phyloP scores from a whole-genome alignment of 2,329 filamentous ascomycete species.

The Claviceps maximensis region DNA sequence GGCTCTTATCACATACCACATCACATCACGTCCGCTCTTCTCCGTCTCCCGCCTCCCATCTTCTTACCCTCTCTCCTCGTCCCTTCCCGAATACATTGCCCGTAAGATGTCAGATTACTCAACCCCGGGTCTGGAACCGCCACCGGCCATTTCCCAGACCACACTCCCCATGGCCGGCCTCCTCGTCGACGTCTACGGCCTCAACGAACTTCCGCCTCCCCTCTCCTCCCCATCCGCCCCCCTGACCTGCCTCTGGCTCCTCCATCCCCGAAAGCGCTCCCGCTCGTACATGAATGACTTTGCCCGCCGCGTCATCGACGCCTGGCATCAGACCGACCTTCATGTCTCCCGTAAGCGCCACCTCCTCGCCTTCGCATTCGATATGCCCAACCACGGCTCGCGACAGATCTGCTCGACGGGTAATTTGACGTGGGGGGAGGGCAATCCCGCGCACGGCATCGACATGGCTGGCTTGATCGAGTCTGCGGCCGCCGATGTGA shows the following conservation, averaged over 20 bases:
- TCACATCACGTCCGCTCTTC: not conserved
- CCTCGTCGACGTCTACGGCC: conserved; percentile 65
- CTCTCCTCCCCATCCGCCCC: conserved; percentile 26
- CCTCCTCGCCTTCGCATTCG: conserved; percentile 72
- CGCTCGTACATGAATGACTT: conserved; percentile 64
- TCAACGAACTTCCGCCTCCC: conserved; percentile 53
- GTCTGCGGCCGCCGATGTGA: conserved; percentile 62
- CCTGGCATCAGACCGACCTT: conserved; percentile 44
- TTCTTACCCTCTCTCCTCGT: not conserved
- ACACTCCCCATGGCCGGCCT: conserved; percentile 67
- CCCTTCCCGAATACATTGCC: not conserved
- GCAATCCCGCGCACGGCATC: conserved; percentile 70
- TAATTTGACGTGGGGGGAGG: conserved; percentile 68
- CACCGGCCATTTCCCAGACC: conserved; percentile 44
- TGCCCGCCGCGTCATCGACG: conserved; percentile 53
- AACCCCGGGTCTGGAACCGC: conserved; percentile 24
- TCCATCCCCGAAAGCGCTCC: conserved; percentile 63
- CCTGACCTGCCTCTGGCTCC: conserved; percentile 77
- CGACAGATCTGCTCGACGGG: conserved; percentile 51
- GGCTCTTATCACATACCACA: too few species aligned
- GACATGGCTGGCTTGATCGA: conserved; percentile 80
- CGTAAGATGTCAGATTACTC: conserved; percentile 17
- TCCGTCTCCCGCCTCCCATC: not conserved
- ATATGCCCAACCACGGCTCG: conserved; percentile 84
- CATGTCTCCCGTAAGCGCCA: conserved; percentile 26